Evolutionary conservation across 768 basidiomycete genomes (phyloP).

Genomic region (Hericium alpestre): DNA sequence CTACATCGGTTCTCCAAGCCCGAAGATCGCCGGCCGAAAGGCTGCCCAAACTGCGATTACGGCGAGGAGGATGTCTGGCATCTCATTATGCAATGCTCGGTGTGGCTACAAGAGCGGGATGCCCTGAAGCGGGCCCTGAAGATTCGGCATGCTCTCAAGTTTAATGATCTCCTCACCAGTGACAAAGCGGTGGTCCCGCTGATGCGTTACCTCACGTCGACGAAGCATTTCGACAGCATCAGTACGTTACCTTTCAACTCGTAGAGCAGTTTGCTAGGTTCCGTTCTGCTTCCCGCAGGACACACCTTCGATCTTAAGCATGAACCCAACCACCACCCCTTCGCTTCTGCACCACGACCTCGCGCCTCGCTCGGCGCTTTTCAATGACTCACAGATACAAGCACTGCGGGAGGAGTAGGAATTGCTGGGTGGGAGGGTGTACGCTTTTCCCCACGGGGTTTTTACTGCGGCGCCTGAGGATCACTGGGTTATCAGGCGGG

Average conservation of each 20-base stretch:
- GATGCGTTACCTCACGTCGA: background rate
- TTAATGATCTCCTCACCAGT: background rate
- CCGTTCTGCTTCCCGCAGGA: too few species aligned
- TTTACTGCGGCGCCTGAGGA: too few species aligned
- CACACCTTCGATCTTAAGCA: too few species aligned
- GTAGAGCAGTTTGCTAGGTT: background rate
- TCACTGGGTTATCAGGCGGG: too few species aligned
- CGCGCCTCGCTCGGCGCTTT: too few species aligned
- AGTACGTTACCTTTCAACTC: background rate
- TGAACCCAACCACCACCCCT: too few species aligned
- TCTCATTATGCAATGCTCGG: background rate
- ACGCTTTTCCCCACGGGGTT: too few species aligned
- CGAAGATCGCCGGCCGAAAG: background rate
- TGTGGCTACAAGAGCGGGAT: background rate
- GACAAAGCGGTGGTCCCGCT: background rate
- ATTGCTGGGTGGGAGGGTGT: too few species aligned
- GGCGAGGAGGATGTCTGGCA: background rate
- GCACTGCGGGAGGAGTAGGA: background rate
- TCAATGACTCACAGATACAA: background rate
- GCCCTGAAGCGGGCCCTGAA: background rate
- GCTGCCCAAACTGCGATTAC: background rate
- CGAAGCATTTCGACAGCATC: background rate
- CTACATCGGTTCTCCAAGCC: background rate
- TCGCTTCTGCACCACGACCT: background rate
- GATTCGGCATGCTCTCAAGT: background rate